Conservation (phyloP, 176 grass and related monocot species). For the Paspalum vaginatum region DNA sequence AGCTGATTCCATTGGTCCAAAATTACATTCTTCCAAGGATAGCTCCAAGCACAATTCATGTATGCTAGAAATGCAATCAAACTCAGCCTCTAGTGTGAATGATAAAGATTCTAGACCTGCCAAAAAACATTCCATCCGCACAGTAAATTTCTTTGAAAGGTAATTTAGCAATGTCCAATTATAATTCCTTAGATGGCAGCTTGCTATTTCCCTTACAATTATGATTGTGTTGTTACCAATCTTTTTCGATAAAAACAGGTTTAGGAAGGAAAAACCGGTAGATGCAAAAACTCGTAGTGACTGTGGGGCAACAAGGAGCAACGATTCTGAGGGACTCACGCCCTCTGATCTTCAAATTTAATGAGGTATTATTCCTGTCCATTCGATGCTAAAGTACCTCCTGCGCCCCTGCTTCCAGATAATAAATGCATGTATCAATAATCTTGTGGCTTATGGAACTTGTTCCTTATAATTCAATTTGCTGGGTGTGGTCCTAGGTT, state of each 20-base stretch:
- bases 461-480: neutral
- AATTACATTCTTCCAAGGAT: constrained; percentile 37
- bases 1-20: constrained; percentile 15
- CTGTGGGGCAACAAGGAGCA: constrained; percentile 40
- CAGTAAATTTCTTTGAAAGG: constrained; percentile 84
- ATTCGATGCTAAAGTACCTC: constrained; percentile 4
- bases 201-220: constrained; percentile 22
- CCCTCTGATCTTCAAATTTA: constrained; percentile 94
- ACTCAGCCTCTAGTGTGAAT: constrained; percentile 35
- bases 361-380: constrained; percentile 61
- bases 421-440: neutral
- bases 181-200: neutral
- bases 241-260: constrained; percentile 55
- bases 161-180: constrained; percentile 20
- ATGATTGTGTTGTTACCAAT: constrained; percentile 25
- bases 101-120: constrained; percentile 42
- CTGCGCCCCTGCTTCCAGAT: constrained; percentile 10
- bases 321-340: constrained; percentile 75
- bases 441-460: neutral
- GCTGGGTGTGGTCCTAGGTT: neutral
- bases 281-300: constrained; percentile 43
- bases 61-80: constrained; percentile 38
- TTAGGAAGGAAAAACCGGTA: constrained; percentile 66
- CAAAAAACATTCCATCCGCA: constrained; percentile 51
- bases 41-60: constrained; percentile 40